phyloP scores from a whole-genome alignment of 306 rosid genomes.

The Inga oerstediana region DNA sequence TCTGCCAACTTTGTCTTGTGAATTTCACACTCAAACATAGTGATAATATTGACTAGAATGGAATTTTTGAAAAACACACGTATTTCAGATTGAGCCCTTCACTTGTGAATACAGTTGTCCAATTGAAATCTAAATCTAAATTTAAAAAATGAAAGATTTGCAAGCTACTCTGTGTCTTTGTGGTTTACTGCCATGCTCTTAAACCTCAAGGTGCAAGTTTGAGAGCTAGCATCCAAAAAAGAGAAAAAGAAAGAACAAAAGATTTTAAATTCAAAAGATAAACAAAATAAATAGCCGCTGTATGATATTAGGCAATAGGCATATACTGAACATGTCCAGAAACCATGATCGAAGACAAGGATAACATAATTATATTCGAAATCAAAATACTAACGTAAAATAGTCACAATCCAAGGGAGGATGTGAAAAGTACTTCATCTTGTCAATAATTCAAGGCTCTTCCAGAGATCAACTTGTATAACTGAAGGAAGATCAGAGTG shows the following conservation, averaged over 20 bases:
- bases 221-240: neutral
- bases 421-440: neutral
- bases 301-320: neutral
- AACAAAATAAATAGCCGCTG: neutral
- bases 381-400: neutral
- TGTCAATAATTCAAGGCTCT: neutral
- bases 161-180: neutral
- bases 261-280: neutral
- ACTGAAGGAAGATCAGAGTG: neutral
- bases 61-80: neutral
- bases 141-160: neutral
- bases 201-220: neutral
- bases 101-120: neutral
- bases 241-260: neutral
- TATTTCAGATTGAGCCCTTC: neutral
- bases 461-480: neutral
- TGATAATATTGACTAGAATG: neutral
- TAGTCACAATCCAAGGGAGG: neutral
- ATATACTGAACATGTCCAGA: neutral
- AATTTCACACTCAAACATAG: constrained; percentile 25
- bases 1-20: constrained; percentile 1
- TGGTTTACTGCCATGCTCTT: neutral
- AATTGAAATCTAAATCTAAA: neutral
- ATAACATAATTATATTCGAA: neutral
- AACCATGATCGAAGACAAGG: neutral